Conservation (phyloP, 2,329 filamentous ascomycete genomes). For the Hymenoscyphus salicellus region DNA sequence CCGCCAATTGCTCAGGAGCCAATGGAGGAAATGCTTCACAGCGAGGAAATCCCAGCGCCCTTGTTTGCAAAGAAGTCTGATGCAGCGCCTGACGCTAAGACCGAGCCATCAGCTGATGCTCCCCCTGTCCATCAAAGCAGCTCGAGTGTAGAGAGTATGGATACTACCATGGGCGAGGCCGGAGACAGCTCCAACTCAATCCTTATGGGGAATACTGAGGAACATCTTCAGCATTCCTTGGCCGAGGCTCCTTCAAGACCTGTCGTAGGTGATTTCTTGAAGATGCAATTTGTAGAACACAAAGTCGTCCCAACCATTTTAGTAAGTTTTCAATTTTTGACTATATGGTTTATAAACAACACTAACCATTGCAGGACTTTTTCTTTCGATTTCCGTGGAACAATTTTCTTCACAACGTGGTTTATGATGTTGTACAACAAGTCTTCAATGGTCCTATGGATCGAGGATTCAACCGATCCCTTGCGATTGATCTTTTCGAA, state of each 20-base stretch:
- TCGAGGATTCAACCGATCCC: constrained; percentile 81
- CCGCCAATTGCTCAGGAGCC: constrained; percentile 10
- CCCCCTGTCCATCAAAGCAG: constrained; percentile 27
- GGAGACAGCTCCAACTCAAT: constrained; percentile 33
- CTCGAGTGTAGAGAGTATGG: constrained; percentile 26
- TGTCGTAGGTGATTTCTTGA: constrained; percentile 90
- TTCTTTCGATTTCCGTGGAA: constrained; percentile 99
- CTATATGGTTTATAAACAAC: neutral
- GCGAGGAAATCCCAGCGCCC: constrained; percentile 67
- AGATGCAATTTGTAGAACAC: constrained; percentile 94
- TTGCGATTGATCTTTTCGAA: constrained; percentile 92
- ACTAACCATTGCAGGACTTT: constrained; percentile 64
- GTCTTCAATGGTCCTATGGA: constrained; percentile 99
- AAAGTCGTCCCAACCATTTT: constrained; percentile 92
- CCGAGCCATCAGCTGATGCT: constrained; percentile 13
- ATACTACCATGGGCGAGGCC: constrained; percentile 36
- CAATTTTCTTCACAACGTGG: constrained; percentile 98
- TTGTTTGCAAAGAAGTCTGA: constrained; percentile 51
- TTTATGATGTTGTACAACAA: constrained; percentile 98
- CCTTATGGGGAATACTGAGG: constrained; percentile 31
- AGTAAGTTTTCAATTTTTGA: constrained; percentile 52
- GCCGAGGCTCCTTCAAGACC: constrained; percentile 42
- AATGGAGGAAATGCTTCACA: constrained; percentile 49
- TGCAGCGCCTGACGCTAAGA: neutral
- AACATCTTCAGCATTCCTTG: constrained; percentile 20